Base-by-base conservation (phyloP, 2,329 filamentous ascomycete genomes). In the Laburnicola sp. region DNA sequence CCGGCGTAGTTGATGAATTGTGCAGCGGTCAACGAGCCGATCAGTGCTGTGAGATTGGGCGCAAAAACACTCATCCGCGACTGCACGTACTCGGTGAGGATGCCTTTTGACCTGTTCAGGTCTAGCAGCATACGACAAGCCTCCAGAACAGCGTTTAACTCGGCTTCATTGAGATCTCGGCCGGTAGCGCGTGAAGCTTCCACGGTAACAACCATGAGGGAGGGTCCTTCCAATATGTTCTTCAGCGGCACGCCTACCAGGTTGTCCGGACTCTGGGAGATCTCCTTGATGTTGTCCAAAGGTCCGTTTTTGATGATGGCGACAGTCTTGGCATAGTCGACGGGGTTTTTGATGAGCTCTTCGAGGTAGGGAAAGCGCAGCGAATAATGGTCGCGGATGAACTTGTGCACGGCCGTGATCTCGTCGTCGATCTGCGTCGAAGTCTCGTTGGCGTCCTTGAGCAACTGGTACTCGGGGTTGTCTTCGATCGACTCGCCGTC, bases 21-120 rank as follows among this genome's bases (percentile, higher is more conserved):
- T 3, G 94, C 94, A 6, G 94, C 93, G 2, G 93, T 97, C 16
- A 96, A 81, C 0, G 93, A 94, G 16, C 94, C 94, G 51, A 99
- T 89, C 16, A 99, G 82, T 1, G 86, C 86, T 0, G 94, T 96
- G 47, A 97, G 76, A 65, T 99, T 99, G 0, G 94, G 94, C 3
- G 94, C 94, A 69, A 97, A 97, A 30, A 96, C 81, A 60, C 88
- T 94, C 90, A 99, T 97, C 55, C 94, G 89, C 31, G 93, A 97
- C 74, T 97, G 90, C 11, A 99, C 94, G 66, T 96, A 99, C 69
- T 94, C 88, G 2, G 90, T 96, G 48, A 99, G 81, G 0, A 86
- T 88, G 55, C 83, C 87, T 74, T 97, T 97, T 26, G 93, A 91
- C 59, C 82, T 86, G 70, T 97, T 91, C 7, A 99, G 84, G 32